A percentile compares a stretch with the other conserved stretches of the same genome.
Conservation (phyloP, 169 alveolate species). For the Babesia sp. region DNA sequence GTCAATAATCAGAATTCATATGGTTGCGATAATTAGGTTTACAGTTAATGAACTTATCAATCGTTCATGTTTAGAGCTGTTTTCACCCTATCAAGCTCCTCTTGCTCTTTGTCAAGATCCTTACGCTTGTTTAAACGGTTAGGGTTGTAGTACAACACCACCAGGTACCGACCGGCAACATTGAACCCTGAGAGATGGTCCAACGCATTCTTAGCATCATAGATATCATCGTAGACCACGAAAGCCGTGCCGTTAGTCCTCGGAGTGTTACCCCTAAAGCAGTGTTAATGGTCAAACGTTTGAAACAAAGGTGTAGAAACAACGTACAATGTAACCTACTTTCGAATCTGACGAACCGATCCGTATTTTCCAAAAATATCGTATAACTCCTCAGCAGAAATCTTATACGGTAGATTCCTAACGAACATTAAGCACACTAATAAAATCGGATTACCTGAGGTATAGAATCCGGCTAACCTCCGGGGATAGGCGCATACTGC, state of each 20-base stretch:
- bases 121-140: conserved; percentile 81
- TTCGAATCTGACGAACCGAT: conserved; percentile 96
- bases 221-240: conserved; percentile 97
- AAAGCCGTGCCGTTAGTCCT: conserved; percentile 94
- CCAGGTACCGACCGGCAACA: conserved; percentile 94
- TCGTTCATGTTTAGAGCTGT: conserved; percentile 48
- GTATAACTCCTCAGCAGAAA: conserved; percentile 94
- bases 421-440: neutral
- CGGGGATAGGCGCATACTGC: conserved; percentile 67
- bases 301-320: neutral
- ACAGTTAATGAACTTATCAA: neutral
- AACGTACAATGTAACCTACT: conserved; percentile 63
- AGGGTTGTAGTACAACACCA: conserved; percentile 85
- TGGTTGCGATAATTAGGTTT: too few species aligned
- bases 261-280: conserved; percentile 84
- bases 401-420: conserved; percentile 85
- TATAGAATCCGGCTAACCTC: conserved; percentile 69
- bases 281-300: neutral
- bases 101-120: conserved; percentile 79
- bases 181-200: conserved; percentile 97
- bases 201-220: conserved; percentile 98
- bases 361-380: conserved; percentile 99
- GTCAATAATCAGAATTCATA: too few species aligned
- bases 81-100: conserved; percentile 69
- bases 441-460: conserved; percentile 45